These are phyloP conservation scores for Ormosia semicastrata DNA, from an alignment of 306 rosid genomes.

Conservation along the genomic window DNA sequence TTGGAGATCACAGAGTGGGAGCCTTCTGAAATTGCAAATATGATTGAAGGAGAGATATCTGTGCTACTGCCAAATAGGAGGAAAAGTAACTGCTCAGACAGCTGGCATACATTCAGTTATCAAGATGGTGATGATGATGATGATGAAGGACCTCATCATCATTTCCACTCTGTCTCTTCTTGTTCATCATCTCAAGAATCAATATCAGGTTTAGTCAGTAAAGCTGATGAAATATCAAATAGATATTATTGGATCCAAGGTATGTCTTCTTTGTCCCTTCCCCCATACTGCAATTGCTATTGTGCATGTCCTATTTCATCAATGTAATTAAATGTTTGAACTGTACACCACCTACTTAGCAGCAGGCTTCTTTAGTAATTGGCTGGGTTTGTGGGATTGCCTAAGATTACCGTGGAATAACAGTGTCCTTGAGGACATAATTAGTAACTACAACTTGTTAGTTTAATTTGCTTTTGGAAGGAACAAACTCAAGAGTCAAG, in stretches of 20 bases:
- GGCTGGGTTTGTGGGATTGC: not conserved
- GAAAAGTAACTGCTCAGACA: constrained; percentile 31
- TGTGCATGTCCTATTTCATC: not conserved
- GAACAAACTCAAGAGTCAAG: not conserved
- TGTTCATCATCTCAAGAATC: constrained; percentile 64
- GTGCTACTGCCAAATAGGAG: constrained; percentile 60
- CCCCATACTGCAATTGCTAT: not conserved
- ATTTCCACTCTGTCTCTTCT: constrained; percentile 49
- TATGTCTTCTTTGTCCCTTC: constrained; percentile 30
- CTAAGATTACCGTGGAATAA: not conserved
- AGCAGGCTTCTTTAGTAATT: not conserved
- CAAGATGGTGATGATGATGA: constrained; percentile 44
- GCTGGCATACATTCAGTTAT: constrained; percentile 43
- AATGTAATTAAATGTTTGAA: not conserved
- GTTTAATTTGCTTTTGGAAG: not conserved
- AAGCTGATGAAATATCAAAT: constrained; percentile 38
- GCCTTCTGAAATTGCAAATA: constrained; percentile 77
- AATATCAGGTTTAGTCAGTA: constrained; percentile 33
- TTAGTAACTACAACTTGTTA: not conserved
- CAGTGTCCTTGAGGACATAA: not conserved
- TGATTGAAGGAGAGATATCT: constrained; percentile 82
- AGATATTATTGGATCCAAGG: constrained; percentile 61
- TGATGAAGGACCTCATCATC: constrained; percentile 39
- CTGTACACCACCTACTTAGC: not conserved
- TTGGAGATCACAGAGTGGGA: constrained; percentile 82